Conservation (phyloP, 371 early-diverging fungal species). For the Capillidium rhysosporum region DNA sequence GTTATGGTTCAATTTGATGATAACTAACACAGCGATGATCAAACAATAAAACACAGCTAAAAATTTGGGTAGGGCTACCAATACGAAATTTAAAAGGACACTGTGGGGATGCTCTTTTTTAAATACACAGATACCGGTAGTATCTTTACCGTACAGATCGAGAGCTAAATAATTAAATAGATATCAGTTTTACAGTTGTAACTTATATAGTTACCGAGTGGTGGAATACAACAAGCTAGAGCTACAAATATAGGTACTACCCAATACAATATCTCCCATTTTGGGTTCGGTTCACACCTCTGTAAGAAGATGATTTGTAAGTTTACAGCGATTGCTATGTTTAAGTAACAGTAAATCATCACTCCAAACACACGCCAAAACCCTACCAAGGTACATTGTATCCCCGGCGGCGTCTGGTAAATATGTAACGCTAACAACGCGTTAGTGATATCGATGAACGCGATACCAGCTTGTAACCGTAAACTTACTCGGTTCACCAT, state of each 20-base stretch:
- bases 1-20: too few species aligned
- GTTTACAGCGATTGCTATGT: conserved; percentile 3
- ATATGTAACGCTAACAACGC: neutral
- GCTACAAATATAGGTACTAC: neutral
- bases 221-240: neutral
- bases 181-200: neutral
- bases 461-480: neutral
- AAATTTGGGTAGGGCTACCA: neutral
- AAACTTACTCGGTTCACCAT: neutral
- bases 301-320: neutral
- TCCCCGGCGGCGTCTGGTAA: neutral
- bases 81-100: neutral
- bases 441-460: neutral
- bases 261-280: conserved; percentile 3
- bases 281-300: neutral
- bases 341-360: neutral
- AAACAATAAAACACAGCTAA: neutral
- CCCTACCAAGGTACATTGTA: neutral
- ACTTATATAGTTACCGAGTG: neutral
- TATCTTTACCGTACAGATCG: neutral
- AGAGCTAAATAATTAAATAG: neutral
- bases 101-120: neutral
- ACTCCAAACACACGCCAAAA: neutral
- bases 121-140: neutral
- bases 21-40: neutral